Evolutionary conservation across 2,329 filamentous ascomycete species (phyloP).

Genomic region (Aspergillus unguis): DNA sequence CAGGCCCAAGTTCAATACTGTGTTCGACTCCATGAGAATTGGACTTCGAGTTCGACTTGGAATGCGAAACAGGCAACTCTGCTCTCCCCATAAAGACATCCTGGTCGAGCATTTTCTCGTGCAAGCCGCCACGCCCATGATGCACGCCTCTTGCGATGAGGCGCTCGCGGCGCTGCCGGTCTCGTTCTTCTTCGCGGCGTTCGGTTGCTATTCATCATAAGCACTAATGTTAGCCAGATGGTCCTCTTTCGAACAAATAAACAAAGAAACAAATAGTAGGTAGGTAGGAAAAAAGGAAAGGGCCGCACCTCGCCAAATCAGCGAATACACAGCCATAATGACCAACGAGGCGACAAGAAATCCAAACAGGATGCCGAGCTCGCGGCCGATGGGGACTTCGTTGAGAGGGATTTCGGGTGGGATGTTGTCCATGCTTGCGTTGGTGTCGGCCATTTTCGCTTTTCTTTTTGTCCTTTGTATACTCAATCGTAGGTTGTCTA

Average conservation of each 20-base stretch:
- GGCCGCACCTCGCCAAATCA: conserved; percentile 34
- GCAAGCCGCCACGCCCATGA: conserved; percentile 19
- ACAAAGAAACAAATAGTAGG: not conserved
- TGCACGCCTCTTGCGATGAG: conserved; percentile 18
- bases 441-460: not conserved
- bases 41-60: too few relatives aligned
- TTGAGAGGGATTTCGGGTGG: conserved; percentile 29
- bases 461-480: not conserved
- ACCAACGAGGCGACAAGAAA: conserved; percentile 34
- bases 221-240: not conserved
- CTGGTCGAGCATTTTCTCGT: conserved; percentile 29
- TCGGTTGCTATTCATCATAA: conserved; percentile 20
- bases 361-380: conserved; percentile 41
- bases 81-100: conserved; percentile 2
- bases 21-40: too few relatives aligned
- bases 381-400: conserved; percentile 31
- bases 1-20: conserved; percentile 2
- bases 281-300: conserved; percentile 8
- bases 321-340: conserved; percentile 33
- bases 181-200: conserved; percentile 30
- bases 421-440: conserved; percentile 7
- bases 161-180: conserved; percentile 5
- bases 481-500: not conserved
- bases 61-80: conserved; percentile 1
- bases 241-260: not conserved